phyloP scores from a whole-genome alignment of 2,329 filamentous ascomycete species.

The Aspergillus fumigatiaffinis region DNA sequence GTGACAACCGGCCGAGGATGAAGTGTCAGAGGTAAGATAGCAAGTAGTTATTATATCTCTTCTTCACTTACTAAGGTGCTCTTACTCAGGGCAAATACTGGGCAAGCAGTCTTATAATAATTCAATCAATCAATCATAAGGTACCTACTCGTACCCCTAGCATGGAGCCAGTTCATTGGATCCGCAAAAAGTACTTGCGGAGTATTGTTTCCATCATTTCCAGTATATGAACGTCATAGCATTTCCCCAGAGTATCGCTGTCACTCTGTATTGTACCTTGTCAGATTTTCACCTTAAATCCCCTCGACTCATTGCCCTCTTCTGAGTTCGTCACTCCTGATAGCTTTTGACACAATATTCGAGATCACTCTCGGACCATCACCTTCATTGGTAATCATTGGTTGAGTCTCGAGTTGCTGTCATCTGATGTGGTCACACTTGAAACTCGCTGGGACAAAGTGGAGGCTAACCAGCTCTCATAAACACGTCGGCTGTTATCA shows the following conservation, averaged over 20 bases:
- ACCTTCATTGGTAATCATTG: background rate
- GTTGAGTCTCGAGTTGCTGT: constrained; percentile 1
- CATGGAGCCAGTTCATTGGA: too few species aligned
- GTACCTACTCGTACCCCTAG: background rate
- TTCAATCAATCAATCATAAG: too few species aligned
- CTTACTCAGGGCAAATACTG: background rate
- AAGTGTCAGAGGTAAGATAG: too few species aligned
- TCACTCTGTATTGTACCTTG: too few species aligned
- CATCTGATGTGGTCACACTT: constrained; percentile 23
- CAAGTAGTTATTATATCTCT: background rate
- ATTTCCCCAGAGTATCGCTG: background rate
- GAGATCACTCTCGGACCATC: background rate
- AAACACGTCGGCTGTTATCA: background rate
- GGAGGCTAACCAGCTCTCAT: background rate
- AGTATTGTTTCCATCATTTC: background rate
- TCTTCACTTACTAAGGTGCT: background rate
- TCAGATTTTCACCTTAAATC: too few species aligned
- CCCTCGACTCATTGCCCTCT: background rate
- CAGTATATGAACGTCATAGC: background rate
- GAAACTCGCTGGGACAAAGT: constrained; percentile 1
- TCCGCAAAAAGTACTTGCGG: too few species aligned
- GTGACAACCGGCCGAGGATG: background rate
- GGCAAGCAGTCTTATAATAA: too few species aligned
- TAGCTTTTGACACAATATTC: background rate
- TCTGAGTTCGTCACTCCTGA: background rate